Base-by-base conservation (phyloP, 1,284 basidiomycete genomes). In the Irpex sp. region DNA sequence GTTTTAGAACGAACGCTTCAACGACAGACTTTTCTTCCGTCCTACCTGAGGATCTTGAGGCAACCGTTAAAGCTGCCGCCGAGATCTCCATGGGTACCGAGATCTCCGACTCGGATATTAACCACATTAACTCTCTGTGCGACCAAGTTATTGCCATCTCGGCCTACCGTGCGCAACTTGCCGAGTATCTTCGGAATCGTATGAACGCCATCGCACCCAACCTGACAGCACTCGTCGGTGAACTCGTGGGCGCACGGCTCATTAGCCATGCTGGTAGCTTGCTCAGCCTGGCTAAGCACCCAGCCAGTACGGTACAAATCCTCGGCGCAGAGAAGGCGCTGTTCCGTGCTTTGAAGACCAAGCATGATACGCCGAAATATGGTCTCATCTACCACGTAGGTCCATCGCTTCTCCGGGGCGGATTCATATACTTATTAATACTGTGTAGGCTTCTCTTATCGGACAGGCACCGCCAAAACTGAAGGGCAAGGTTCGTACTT, bases 71-170 rank as follows among this genome's bases (percentile, higher is more conserved):
- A 80, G 89, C 92, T 52, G 94, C 96, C 49, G 94, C 96, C 47
- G 93, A 94, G 79, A 93, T 98, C 66, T 97, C 94, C 31, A 99
- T 99, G 97, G 97, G 97, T 72, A 98, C 97, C 54, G 97, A 98
- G 80, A 98, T 99, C 67, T 96, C 95, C 59, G 94, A 98, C 67
- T 89, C 91, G 56, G 97, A 99, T 76, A 94, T 99, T 73, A 82
- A 86, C 34, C 96, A 99, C 82, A 98, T 98, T 76, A 86, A 95
- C 79, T 90, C 93, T 54, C 86, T 98, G 26, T 97, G 94, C 74
- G 96, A 98, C 78, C 97, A 98, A 78, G 95, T 99, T 71, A 97
- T 98, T 74, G 88, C 93, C 68, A 97, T 99, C 76, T 91, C 94
- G 62, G 87, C 91, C 67, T 99, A 99, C 82, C 93, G 97, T 63